phyloP scores from a whole-genome alignment of 2,329 filamentous ascomycete genomes.

The Colletotrichum gigasporum region DNA sequence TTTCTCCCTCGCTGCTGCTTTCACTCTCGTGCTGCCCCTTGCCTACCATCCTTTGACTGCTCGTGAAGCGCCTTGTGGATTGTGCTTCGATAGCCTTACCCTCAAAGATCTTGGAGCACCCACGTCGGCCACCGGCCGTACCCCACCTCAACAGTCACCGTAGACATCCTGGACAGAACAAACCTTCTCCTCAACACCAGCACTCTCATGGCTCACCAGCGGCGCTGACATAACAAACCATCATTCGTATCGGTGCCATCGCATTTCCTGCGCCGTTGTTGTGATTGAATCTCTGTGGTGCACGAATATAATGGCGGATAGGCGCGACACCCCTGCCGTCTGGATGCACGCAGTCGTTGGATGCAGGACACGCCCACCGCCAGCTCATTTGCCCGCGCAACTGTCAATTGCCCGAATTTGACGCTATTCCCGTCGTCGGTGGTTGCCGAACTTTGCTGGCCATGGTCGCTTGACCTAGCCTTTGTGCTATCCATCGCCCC shows the following conservation, averaged over 20 bases:
- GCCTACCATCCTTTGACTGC: not conserved
- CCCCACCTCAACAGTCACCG: slow-evolving; percentile 19
- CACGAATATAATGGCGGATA: not conserved
- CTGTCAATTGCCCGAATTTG: not conserved
- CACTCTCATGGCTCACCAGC: not conserved
- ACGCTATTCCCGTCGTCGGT: slow-evolving; percentile 11
- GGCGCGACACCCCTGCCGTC: slow-evolving; percentile 2
- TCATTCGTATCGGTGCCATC: too few relatives aligned
- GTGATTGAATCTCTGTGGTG: not conserved
- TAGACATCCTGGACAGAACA: slow-evolving; percentile 8
- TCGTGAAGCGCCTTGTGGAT: slow-evolving; percentile 1
- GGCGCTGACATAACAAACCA: too few relatives aligned
- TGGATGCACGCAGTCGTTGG: not conserved
- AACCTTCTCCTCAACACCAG: slow-evolving; percentile 17
- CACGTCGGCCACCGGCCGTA: not conserved
- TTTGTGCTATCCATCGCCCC: not conserved
- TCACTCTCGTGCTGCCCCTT: not conserved
- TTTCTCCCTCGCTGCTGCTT: not conserved
- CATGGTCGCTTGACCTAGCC: not conserved
- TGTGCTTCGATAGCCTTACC: slow-evolving; percentile 2
- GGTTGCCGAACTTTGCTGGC: not conserved
- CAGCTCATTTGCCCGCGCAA: not conserved
- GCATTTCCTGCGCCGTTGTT: not conserved
- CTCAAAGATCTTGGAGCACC: slow-evolving; percentile 20
- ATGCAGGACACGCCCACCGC: not conserved